Base-by-base conservation (phyloP, 768 basidiomycete species). In the Amanita rimosa region DNA sequence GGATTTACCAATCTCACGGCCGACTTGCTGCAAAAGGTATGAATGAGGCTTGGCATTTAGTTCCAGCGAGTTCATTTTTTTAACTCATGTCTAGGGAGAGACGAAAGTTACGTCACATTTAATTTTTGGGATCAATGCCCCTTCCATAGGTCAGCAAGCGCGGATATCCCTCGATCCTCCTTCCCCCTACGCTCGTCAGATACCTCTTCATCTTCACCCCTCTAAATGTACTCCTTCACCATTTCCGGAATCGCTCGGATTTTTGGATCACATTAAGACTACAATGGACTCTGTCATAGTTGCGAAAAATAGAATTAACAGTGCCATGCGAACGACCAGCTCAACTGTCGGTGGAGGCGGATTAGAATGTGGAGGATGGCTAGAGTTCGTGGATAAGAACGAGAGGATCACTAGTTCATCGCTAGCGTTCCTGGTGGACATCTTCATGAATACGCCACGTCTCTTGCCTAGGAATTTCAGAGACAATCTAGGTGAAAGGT, bases 341-440 rank as follows among this genome's bases (percentile, higher is more conserved):
- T 54, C 62, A 5, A 70, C 67, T 0, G 59, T 77, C 11, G 78
- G 79, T 22, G 76, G 76, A 4, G 75, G 71, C 0, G 77, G 79
- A 1, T 52, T 70, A 3, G 72, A 76, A 55, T 81, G 75, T 73
- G 82, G 75, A 11, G 70, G 73, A 9, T 83, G 79, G 78, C 63
- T 79, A 19, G 63, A 69, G 42, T 71, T 80, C 41, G 56, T 54
- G 9, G 71, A 68, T 24, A 52, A 64, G 9, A 57, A 57, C 3
- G 77, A 78, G 52, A 61, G 50, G 26, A 66, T 83, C 38, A 76
- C 69, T 8, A 67, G 64, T 2, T 60, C 78, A 2, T 66, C 70
- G 8, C 56, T 83, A n/a, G 70, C 76, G 4, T 77, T 82, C 61
- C 65, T 83, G 39, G 78, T 67, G 19, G 83, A 85, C 49, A 63